Evolutionary conservation across 179 eudicot species (phyloP), one percentile per base, ranked within the genome.

Genomic region (Sideroxylon spinosum): DNA sequence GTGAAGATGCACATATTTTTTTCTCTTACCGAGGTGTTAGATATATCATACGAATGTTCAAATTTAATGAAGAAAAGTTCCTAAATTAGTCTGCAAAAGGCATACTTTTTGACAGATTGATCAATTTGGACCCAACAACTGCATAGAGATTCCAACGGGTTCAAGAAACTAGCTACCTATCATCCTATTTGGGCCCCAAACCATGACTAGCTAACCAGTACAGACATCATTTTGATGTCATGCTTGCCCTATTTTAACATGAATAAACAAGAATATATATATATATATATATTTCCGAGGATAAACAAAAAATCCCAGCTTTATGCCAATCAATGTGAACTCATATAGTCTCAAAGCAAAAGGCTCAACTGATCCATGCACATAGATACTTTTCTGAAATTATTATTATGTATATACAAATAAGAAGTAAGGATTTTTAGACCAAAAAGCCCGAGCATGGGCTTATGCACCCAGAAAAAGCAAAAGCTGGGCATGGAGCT

Each of bases 101-200:
- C 44, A 3, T 37, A 37, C 44, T 37, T 37, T 37, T 37, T 37
- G 44, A 37, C 44, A 37, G 44, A 37, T 37, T 23, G 26, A 7
- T 61, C 65, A 6, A 20, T 22, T 37, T 37, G 44, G 44, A 37
- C 44, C 44, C 44, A 37, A 7, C 26, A 6, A 28, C 72, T 37
- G 13, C 74, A n/a, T 69, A 19, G 68, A 71, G 81, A 55, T 32
- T 23, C 73, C 22, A 67, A 20, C 23, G 10, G 65, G 66, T 28
- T 48, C 74, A 77, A 77, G 79, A 68, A 29, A 37, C 44, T 37
- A 37, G 44, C 57, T 68, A 67, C 6, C 57, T 68, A 67, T 67
- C 28, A 52, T 53, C 73, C 64, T 22, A 5, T 25, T 76, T 49
- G 79, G 79, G 79, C 60, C 79, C 73, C 73, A 77, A 53, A 20